Evolutionary conservation across 495 filamentous ascomycete species (phyloP).

Genomic region (Xylaria venustula): DNA sequence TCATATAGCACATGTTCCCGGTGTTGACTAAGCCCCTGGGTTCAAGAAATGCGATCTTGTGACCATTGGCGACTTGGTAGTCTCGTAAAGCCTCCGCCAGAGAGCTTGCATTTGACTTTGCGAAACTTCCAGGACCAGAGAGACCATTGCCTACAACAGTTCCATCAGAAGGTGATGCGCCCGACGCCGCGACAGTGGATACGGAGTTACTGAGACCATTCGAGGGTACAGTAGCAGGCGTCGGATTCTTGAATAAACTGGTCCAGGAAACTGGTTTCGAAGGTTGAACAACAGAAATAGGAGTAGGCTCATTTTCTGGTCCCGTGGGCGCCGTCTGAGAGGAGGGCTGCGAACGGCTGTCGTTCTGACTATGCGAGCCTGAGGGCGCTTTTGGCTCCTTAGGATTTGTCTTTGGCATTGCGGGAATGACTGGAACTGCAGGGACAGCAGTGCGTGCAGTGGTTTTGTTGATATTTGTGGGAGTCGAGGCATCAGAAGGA

Average conservation of each 20-base stretch:
- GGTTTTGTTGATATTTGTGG: slow-evolving; percentile 43
- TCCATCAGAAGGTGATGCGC: slow-evolving; percentile 12
- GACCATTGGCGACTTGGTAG: slow-evolving; percentile 59
- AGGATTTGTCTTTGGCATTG: slow-evolving; percentile 54
- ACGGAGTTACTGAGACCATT: slow-evolving; percentile 26
- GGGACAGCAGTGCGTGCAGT: slow-evolving; percentile 53
- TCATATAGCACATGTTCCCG: slow-evolving; percentile 99
- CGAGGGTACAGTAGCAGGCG: slow-evolving; percentile 25
- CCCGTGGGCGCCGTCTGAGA: slow-evolving; percentile 15
- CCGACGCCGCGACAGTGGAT: slow-evolving; percentile 19
- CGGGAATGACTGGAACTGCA: slow-evolving; percentile 66
- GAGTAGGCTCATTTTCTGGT: slow-evolving; percentile 29
- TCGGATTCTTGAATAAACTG: slow-evolving; percentile 63
- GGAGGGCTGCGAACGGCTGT: slow-evolving; percentile 18
- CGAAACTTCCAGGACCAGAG: slow-evolving; percentile 29
- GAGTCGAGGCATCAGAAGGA: slow-evolving; percentile 20
- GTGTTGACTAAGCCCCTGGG: slow-evolving; percentile 95
- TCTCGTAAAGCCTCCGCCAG: slow-evolving; percentile 69
- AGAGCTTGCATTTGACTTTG: slow-evolving; percentile 61
- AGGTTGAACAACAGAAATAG: slow-evolving; percentile 42
- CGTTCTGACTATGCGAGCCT: slow-evolving; percentile 3
- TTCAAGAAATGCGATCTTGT: slow-evolving; percentile 80
- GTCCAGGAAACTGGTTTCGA: slow-evolving; percentile 63
- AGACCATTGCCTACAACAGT: slow-evolving; percentile 14
- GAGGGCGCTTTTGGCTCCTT: slow-evolving; percentile 43